Base-by-base conservation (phyloP, 805 yeast species). In the Starmerella etchellsii region DNA sequence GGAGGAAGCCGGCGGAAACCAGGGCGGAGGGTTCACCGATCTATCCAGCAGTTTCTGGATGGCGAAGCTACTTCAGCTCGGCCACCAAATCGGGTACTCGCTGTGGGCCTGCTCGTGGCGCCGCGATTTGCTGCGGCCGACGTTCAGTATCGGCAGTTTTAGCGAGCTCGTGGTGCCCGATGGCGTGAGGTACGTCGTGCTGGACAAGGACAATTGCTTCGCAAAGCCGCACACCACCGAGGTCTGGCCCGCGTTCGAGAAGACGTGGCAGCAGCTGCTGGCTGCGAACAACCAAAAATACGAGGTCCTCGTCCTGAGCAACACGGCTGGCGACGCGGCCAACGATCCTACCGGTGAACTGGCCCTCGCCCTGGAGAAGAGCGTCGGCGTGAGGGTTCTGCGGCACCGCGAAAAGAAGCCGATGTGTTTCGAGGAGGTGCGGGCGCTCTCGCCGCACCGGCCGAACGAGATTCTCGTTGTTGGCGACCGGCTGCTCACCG, bases 191-290 rank as follows among this genome's bases (percentile, higher is more conserved):
- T 94, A 85, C 0, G 69, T 87, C 1, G 88, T 91, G 0, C 65
- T 91, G 21, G 98, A 91, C 56, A 91, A 91, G 58, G 98, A 91
- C 61, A 91, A 91, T 59, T 88, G 97, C 55, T 81, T 91, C 57
- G 94, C 98, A 4, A 70, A 72, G 43, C 87, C 87, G 27, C 81
- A 82, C 41, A 81, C 76, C 44, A 80, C 78, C 44, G 70, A 73
- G 43, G 81, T 88, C 1, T 85, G 83, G 81, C 84, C 81, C 0
- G 81, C 64, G 2, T 87, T 85, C 37, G 30, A 54, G 51, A 59
- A 58, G 9, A 61, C 65, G 32, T 84, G 91, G 84, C 31, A 36
- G 19, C 34, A 34, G 4, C 37, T 43, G 18, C 21, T 47, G 8
- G 5, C 51, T 56, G n/a, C 59, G 15, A 33, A 83, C 37, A 65